Conservation (phyloP, 352 stramenopile genomes). For the Globisporangium spinosum region DNA sequence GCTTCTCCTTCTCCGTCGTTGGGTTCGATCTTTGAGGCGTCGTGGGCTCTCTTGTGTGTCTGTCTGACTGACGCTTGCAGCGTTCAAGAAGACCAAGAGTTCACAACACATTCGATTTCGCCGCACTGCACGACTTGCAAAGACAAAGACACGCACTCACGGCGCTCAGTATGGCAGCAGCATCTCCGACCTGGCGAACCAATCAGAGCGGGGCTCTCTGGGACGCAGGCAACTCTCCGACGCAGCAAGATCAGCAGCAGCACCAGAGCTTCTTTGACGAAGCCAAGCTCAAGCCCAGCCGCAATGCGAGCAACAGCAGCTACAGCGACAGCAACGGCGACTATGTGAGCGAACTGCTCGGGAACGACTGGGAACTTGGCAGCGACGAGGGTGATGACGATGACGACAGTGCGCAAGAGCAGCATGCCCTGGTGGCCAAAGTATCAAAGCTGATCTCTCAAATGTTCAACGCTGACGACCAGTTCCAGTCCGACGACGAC, state of each 20-base stretch:
- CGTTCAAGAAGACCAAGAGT: constrained; percentile 1
- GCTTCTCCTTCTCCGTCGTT: not conserved
- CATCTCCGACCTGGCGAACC: constrained; percentile 1
- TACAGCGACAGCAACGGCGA: constrained; percentile 1
- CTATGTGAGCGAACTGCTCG: not conserved
- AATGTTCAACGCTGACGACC: constrained; percentile 7
- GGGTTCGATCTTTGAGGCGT: not conserved
- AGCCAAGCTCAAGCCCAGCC: not conserved
- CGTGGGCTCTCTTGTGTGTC: too few species aligned
- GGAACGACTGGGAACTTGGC: not conserved
- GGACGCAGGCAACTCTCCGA: not conserved
- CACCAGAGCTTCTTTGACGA: constrained; percentile 2
- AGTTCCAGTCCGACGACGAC: constrained; percentile 2
- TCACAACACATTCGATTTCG: not conserved
- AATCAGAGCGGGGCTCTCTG: constrained; percentile 1
- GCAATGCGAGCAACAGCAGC: not conserved
- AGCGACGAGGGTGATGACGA: constrained; percentile 3
- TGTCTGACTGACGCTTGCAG: not conserved
- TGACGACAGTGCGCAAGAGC: constrained; percentile 4
- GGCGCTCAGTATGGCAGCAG: not conserved
- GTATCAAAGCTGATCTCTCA: constrained; percentile 31
- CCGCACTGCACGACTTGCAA: not conserved
- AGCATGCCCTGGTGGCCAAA: constrained; percentile 20
- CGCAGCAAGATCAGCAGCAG: not conserved
- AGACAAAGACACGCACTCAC: not conserved